phyloP scores from a whole-genome alignment of 805 yeast genomes.

The Candida pini region DNA sequence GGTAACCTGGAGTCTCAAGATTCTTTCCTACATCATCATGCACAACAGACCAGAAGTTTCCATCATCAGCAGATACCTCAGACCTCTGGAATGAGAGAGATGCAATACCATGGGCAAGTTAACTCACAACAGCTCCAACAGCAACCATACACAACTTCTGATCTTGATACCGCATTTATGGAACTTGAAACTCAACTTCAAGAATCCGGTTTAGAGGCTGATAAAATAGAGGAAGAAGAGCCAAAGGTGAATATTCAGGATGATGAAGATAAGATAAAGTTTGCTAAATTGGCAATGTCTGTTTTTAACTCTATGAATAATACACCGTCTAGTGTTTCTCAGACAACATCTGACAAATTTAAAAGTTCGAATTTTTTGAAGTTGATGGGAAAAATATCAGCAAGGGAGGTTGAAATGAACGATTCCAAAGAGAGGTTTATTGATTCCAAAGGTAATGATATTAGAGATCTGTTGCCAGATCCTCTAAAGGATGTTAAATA shows the following conservation, averaged over 20 bases:
- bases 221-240: conserved; percentile 2
- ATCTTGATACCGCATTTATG: conserved; percentile 25
- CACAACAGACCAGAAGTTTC: too few relatives aligned
- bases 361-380: conserved; percentile 35
- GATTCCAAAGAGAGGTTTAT: conserved; percentile 32
- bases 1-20: conserved; percentile 5
- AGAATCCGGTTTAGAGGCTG: conserved; percentile 2
- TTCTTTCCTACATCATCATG: conserved; percentile 6
- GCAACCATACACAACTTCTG: conserved; percentile 1
- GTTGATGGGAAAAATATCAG: conserved; percentile 35
- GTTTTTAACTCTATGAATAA: conserved; percentile 35
- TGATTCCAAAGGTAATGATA: conserved; percentile 33
- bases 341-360: conserved; percentile 31
- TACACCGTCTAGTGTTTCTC: conserved; percentile 21
- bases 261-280: conserved; percentile 29
- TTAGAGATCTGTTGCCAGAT: conserved; percentile 26
- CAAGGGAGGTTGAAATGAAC: conserved; percentile 33
- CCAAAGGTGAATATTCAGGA: conserved; percentile 7
- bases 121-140: conserved; percentile 3
- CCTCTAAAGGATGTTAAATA: conserved; percentile 23
- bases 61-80: neutral
- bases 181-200: conserved; percentile 23
- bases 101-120: conserved; percentile 2
- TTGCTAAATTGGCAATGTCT: conserved; percentile 35
- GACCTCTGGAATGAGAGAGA: neutral